Base-by-base conservation (phyloP, 2,329 filamentous ascomycete genomes). In the Helicocarpus griseus region DNA sequence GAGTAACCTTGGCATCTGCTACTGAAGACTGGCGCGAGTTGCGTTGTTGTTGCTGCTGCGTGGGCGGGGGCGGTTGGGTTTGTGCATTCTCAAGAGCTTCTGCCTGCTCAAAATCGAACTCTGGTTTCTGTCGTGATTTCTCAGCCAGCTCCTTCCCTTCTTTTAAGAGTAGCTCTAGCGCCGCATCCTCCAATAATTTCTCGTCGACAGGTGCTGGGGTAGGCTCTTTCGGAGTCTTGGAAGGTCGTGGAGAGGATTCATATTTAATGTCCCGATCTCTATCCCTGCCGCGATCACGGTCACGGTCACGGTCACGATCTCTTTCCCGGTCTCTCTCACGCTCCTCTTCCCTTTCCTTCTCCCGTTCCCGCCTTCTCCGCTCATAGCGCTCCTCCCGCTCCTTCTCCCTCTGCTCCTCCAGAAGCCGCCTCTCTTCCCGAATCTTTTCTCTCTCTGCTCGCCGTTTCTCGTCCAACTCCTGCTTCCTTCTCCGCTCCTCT, bases 111-210 rank as follows among this genome's bases (percentile, higher is more conserved):
- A 66, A 74, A 58, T 79, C 76, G 53, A 76, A 73, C 50, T 77
- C 76, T 4, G 74, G 73, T 51, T 74, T 72, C 54, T 73, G 69
- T 35, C 69, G 67, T 3, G 73, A 70, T 58, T 77, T 78, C 22
- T 76, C 76, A 7, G 76, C 74, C 54, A 77, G 68, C 56, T 77
- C 72, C 57, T 78, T 73, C 45, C 77, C 76, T 63, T 81, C 78
- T 57, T 71, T 73, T 21, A 81, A 59, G 9, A 81, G 68, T 54
- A 76, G 61, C 52, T 78, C 72, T 49, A 81, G 65, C 9, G 78
- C 78, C 35, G 75, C 70, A 55, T 77, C 74, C 58, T 81, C 78
- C 43, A 81, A 61, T 17, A 75, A 72, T 61, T 80, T 78, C 53
- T 80, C 76, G 52, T 73, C 71, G 46, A 78, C 71, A 8, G 66